Conservation (phyloP, 2,329 filamentous ascomycete genomes). For the Hirsutella minnesotensis region DNA sequence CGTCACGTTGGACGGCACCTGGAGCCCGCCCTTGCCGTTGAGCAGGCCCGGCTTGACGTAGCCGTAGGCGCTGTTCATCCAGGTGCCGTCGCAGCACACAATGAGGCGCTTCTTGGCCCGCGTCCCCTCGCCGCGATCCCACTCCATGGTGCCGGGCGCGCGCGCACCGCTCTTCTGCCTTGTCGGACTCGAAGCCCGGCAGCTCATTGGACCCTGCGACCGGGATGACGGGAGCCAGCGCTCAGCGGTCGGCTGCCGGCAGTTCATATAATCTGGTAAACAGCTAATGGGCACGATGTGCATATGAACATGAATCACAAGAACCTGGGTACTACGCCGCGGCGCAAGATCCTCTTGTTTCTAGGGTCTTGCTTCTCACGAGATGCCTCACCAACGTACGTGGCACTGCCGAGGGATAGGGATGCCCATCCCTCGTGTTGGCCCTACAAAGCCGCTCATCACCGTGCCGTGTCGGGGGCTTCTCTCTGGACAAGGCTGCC, state of each 20-base stretch:
- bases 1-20: conserved; percentile 48
- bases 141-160: not conserved
- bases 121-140: not conserved
- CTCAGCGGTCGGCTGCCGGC: not conserved
- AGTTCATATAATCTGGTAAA: not conserved
- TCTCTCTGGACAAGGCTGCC: too few species aligned
- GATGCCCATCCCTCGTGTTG: not conserved
- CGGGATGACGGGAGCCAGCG: not conserved
- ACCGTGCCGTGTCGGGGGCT: not conserved
- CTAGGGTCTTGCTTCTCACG: not conserved
- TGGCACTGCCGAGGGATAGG: not conserved
- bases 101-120: conserved; percentile 31
- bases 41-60: conserved; percentile 27
- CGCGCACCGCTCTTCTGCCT: too few species aligned
- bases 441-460: not conserved
- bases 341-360: not conserved
- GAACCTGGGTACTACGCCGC: not conserved
- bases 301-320: not conserved
- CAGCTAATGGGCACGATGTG: not conserved
- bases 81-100: conserved; percentile 41
- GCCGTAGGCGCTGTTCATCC: conserved; percentile 40
- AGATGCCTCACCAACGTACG: not conserved
- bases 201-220: not conserved
- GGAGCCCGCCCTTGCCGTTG: conserved; percentile 26
- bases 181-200: not conserved